phyloP scores from a whole-genome alignment of 257 asterid genomes.

The Solanum virginianum region DNA sequence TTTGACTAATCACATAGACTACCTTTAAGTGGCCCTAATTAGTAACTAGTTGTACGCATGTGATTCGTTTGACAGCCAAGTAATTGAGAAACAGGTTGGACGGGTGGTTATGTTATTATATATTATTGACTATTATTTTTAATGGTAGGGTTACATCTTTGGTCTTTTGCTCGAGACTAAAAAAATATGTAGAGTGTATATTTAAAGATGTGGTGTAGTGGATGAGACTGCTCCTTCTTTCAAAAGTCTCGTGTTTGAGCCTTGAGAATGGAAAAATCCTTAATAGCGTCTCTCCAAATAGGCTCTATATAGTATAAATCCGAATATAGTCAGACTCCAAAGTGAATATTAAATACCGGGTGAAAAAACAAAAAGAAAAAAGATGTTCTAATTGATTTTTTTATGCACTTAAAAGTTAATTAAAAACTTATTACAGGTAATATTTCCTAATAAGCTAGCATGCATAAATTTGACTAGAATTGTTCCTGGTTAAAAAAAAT shows the following conservation, averaged over 20 bases:
- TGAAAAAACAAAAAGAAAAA: no score
- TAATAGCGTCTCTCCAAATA: no score
- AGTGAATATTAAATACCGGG: accelerated
- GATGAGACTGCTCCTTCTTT: no score
- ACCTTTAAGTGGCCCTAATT: background rate
- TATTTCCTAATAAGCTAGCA: background rate
- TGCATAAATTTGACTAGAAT: background rate
- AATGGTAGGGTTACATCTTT: background rate
- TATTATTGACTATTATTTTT: no score
- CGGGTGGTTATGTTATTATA: background rate
- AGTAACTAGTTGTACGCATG: background rate
- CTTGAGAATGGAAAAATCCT: no score
- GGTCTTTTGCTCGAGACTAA: background rate
- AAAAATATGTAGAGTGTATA: no score
- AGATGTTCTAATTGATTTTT: background rate
- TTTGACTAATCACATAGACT: background rate
- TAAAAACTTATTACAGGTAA: background rate
- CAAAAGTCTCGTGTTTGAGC: no score
- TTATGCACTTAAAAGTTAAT: background rate
- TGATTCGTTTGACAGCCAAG: background rate
- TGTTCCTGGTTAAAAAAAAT: no score
- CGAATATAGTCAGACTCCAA: no score
- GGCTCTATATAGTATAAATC: no score
- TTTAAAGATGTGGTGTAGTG: no score
- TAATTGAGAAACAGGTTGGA: background rate